phyloP scores from a whole-genome alignment of 2,329 filamentous ascomycete species.

The Fusarium temperatum region DNA sequence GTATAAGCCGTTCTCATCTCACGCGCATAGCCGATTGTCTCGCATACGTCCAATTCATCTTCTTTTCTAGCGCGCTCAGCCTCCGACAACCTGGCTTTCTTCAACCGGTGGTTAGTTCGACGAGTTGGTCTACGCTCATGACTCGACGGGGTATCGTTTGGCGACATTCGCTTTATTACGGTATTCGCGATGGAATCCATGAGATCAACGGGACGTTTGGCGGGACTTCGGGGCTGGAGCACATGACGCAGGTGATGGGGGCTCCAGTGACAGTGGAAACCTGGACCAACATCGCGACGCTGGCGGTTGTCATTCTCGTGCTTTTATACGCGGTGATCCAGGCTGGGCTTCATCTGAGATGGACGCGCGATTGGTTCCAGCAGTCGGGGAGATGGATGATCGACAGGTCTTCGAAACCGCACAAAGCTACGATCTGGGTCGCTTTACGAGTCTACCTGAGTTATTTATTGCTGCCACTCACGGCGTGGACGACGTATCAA shows the following conservation, averaged over 20 bases:
- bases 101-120: conserved; percentile 73
- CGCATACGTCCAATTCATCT: conserved; percentile 79
- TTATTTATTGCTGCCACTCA: conserved; percentile 77
- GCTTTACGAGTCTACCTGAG: conserved; percentile 76
- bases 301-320: conserved; percentile 65
- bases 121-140: conserved; percentile 74
- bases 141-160: conserved; percentile 53
- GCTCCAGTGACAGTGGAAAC: conserved; percentile 69
- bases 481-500: conserved; percentile 78
- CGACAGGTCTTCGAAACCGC: conserved; percentile 34
- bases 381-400: conserved; percentile 46
- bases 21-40: conserved; percentile 63
- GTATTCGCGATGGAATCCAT: conserved; percentile 67
- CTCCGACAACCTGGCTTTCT: conserved; percentile 78
- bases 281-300: conserved; percentile 74
- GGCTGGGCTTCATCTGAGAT: conserved; percentile 41
- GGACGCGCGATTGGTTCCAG: conserved; percentile 53
- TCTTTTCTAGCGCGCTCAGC: conserved; percentile 75
- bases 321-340: conserved; percentile 66
- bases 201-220: conserved; percentile 71
- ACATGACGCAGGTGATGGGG: conserved; percentile 74
- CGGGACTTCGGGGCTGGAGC: conserved; percentile 65
- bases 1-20: conserved; percentile 18
- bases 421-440: conserved; percentile 55
- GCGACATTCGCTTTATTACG: conserved; percentile 36